A percentile compares a stretch with the other conserved stretches of the same genome.
These are phyloP conservation scores for Beverwykella pulmonaria DNA, from an alignment of 495 filamentous ascomycete species.

Conservation along the genomic window DNA sequence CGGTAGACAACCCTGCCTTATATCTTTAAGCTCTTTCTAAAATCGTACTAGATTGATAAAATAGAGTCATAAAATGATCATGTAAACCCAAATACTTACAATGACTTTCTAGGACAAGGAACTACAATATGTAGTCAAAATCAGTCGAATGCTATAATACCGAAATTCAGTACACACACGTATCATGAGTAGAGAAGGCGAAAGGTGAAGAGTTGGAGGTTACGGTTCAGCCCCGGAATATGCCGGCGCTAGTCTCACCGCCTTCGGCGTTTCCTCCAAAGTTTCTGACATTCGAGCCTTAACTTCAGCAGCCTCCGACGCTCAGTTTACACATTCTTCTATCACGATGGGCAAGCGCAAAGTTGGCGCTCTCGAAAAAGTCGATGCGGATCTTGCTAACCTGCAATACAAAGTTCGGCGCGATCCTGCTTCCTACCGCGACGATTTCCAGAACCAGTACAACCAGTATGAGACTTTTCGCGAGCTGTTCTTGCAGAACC, in stretches of 20 bases:
- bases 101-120: too few species aligned
- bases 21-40: too few species aligned
- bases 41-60: too few species aligned
- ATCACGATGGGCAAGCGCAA: slow-evolving; percentile 66
- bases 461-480: slow-evolving; percentile 87
- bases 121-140: too few species aligned
- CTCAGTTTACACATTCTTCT: background rate
- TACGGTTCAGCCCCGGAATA: background rate
- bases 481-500: slow-evolving; percentile 85
- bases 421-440: slow-evolving; percentile 81
- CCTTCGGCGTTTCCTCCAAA: slow-evolving; percentile 4
- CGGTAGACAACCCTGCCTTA: too few species aligned
- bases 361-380: slow-evolving; percentile 88
- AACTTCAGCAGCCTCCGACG: background rate
- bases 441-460: slow-evolving; percentile 87
- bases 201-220: too few species aligned
- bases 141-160: too few species aligned
- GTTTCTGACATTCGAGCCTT: background rate
- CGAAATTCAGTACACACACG: too few species aligned
- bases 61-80: too few species aligned
- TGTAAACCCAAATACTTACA: too few species aligned
- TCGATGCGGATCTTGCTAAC: slow-evolving; percentile 87
- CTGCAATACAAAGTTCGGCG: slow-evolving; percentile 85
- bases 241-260: background rate
- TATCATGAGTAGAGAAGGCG: too few species aligned